Evolutionary conservation across 495 filamentous ascomycete species (phyloP).

Genomic region (Xylona heveae): DNA sequence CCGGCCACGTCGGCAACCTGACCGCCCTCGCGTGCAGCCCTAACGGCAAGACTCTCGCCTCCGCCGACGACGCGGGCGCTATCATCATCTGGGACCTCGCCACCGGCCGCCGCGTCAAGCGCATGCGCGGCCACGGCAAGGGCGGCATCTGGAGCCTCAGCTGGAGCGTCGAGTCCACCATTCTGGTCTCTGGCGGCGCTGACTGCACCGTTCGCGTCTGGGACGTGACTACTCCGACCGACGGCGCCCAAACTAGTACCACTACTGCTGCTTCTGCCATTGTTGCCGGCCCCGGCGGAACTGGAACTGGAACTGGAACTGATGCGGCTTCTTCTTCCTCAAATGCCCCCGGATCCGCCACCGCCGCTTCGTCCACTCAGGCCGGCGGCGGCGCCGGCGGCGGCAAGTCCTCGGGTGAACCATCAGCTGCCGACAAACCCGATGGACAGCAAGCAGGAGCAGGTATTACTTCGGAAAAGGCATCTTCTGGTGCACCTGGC

Average conservation of each 20-base stretch:
- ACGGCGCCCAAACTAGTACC: conserved; percentile 4
- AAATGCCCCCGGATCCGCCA: neutral
- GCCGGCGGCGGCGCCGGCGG: conserved; percentile 12
- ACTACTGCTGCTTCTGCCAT: conserved; percentile 5
- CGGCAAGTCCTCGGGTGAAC: no score
- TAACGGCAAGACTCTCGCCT: conserved; percentile 70
- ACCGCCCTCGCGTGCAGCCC: conserved; percentile 68
- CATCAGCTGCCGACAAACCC: no score
- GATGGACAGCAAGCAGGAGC: no score
- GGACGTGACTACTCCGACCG: conserved; percentile 29
- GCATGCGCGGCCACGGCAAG: conserved; percentile 82
- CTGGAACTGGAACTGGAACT: no score
- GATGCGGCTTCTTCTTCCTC: no score
- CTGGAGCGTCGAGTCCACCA: conserved; percentile 75
- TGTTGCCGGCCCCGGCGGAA: conserved; percentile 1
- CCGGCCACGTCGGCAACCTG: conserved; percentile 69
- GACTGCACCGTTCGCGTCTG: conserved; percentile 85
- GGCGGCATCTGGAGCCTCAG: conserved; percentile 83
- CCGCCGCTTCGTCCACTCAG: neutral
- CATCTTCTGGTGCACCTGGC: no score
- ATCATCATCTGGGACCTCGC: conserved; percentile 89
- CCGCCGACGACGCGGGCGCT: conserved; percentile 61
- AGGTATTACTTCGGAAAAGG: no score
- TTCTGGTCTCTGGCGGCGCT: conserved; percentile 74
- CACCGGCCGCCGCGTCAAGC: conserved; percentile 62